Percentiles rank a stretch among this genome's conserved stretches.
phyloP scores from a whole-genome alignment of 1,284 basidiomycete genomes.

The Leccinum subspadiceum region DNA sequence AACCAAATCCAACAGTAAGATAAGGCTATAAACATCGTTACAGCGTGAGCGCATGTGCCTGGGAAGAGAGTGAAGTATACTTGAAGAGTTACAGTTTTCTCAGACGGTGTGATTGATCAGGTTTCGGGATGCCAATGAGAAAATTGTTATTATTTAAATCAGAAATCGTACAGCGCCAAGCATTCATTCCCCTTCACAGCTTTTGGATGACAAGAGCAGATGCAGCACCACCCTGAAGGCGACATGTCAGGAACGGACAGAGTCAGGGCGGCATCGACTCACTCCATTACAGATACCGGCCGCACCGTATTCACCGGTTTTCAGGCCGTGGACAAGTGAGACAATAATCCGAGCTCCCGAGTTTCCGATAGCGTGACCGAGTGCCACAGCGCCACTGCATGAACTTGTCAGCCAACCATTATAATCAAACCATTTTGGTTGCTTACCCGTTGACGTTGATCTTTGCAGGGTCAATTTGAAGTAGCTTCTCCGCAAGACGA shows the following conservation, averaged over 20 bases:
- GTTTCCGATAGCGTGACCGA: constrained; percentile 95
- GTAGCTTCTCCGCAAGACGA: constrained; percentile 86
- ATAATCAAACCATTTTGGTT: constrained; percentile 2
- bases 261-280: constrained; percentile 35
- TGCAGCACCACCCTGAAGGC: constrained; percentile 81
- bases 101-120: constrained; percentile 5
- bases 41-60: constrained; percentile 8
- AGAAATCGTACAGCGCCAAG: constrained; percentile 19
- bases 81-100: constrained; percentile 8
- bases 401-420: constrained; percentile 13
- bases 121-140: constrained; percentile 6
- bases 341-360: constrained; percentile 96
- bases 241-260: constrained; percentile 15
- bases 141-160: constrained; percentile 16
- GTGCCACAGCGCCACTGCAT: constrained; percentile 83
- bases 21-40: constrained; percentile 17
- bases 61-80: not conserved
- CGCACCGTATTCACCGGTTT: constrained; percentile 95
- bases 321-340: constrained; percentile 87
- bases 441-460: constrained; percentile 88
- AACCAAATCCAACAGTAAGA: constrained; percentile 12
- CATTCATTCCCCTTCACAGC: constrained; percentile 51
- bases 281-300: constrained; percentile 98
- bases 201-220: constrained; percentile 89
- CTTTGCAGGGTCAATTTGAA: constrained; percentile 82